These are phyloP conservation scores for Nicotiana attenuata DNA, from an alignment of 257 asterid species.

Conservation along the genomic window DNA sequence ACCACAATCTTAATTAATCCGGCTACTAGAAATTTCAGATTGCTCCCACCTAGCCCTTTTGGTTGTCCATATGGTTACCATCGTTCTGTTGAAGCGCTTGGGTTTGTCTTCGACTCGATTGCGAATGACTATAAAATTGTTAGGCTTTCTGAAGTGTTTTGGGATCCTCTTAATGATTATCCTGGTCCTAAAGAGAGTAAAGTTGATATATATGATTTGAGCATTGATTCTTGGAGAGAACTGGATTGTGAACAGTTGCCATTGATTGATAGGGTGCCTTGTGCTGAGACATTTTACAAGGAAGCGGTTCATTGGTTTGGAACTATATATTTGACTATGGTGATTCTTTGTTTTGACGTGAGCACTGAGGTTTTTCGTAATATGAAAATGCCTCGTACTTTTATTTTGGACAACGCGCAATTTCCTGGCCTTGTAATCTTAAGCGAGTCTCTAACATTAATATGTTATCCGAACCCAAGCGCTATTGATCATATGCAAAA, in stretches of 20 bases:
- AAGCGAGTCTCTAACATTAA: neutral
- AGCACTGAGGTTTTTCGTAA: neutral
- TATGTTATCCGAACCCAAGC: neutral
- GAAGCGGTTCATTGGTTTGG: neutral
- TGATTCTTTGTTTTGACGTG: neutral
- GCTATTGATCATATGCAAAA: neutral
- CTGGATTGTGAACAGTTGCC: neutral
- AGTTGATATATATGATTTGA: neutral
- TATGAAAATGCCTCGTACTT: neutral
- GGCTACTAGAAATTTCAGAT: neutral
- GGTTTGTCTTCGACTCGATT: conserved; percentile 1
- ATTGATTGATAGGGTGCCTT: neutral
- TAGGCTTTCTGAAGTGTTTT: neutral
- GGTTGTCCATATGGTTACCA: neutral
- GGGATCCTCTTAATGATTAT: too few relatives aligned
- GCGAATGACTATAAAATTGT: conserved; percentile 5
- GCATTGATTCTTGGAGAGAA: conserved; percentile 2
- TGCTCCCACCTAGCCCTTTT: neutral
- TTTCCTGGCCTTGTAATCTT: neutral
- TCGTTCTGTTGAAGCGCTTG: neutral
- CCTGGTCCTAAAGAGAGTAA: neutral
- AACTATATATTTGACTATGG: neutral
- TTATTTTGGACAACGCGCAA: neutral
- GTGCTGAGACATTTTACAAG: neutral
- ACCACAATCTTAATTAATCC: conserved; percentile 3